These are phyloP conservation scores for Mycena pura DNA, from an alignment of 768 basidiomycete genomes.

Conservation along the genomic window DNA sequence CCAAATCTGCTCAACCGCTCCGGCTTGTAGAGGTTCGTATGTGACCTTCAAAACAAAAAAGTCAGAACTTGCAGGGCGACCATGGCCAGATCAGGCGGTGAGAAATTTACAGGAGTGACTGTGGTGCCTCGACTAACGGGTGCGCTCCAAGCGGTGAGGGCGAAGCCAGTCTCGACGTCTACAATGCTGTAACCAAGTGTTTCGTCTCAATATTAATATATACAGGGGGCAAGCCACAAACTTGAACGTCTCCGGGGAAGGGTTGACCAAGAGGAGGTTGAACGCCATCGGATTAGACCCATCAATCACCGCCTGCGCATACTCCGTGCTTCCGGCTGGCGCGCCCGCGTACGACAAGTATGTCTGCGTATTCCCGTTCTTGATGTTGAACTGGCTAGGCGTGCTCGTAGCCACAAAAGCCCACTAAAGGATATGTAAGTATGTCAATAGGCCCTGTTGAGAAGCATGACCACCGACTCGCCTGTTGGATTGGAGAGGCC, in stretches of 20 bases:
- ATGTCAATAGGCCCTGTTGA: neutral
- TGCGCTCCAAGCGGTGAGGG: neutral
- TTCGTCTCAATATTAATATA: no score
- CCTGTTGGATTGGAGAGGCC: slow-evolving; percentile 1
- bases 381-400: neutral
- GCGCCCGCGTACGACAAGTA: neutral
- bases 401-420: neutral
- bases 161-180: no score
- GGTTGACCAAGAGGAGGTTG: neutral
- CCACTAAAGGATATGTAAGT: neutral
- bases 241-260: neutral
- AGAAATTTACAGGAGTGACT: no score
- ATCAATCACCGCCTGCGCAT: neutral
- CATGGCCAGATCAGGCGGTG: no score
- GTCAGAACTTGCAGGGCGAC: no score
- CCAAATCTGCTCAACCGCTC: no score
- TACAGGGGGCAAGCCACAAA: no score
- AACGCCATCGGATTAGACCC: neutral
- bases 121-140: no score
- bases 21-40: no score
- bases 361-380: neutral
- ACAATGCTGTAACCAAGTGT: no score
- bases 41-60: no score
- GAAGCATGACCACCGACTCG: no score
- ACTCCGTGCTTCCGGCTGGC: neutral